Evolutionary conservation across 2,329 filamentous ascomycete species (phyloP), one percentile per base, ranked within the genome.

Genomic region (Exophiala phaeomuriformis): DNA sequence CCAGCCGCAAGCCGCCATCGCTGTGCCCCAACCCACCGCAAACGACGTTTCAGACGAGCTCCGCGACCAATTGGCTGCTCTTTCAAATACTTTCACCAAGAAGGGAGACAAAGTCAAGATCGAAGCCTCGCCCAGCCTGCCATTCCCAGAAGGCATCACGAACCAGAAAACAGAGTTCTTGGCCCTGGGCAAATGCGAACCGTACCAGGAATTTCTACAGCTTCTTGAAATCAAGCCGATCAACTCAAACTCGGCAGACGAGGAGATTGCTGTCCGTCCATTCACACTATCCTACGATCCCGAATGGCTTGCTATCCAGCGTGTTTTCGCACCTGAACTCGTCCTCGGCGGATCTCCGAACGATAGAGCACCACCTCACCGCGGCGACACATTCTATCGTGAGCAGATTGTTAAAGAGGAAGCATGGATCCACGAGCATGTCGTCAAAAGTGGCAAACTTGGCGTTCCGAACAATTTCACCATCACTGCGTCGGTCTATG

Each of bases 271-370:
- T 29, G 5, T 72, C 10, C 69, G 74, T 1, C 82, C 82, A 1
- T 79, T 82, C 61, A 75, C 72, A 7, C 76, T 96, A 0, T 74
- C 83, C 45, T 97, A 98, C 67, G 93, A 98, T 68, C 82, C 84
- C 7, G 93, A 98, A 72, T 98, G 91, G 91, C 82, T 98, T 5
- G 86, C 93, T 40, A 96, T 98, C 59, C 90, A 85, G 8, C 86
- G 91, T 40, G 85, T 83, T 5, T 94, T 97, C 65, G 81, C 86
- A 39, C 63, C 75, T 2, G 76, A 81, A 39, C 75, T 93, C 1
- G 69, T 73, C 1, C 72, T 91, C 36, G 86, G 88, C 42, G 84
- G 85, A 53, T 75, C 85, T 58, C 75, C 75, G 3, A 66, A 71
- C 5, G 76, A 78, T 1, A 68, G 70, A 37, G 69, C 79, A 0